A percentile compares a stretch with the other conserved stretches of the same genome.
phyloP scores from a whole-genome alignment of 306 rosid genomes.

The Cyclanthera cordifolia region DNA sequence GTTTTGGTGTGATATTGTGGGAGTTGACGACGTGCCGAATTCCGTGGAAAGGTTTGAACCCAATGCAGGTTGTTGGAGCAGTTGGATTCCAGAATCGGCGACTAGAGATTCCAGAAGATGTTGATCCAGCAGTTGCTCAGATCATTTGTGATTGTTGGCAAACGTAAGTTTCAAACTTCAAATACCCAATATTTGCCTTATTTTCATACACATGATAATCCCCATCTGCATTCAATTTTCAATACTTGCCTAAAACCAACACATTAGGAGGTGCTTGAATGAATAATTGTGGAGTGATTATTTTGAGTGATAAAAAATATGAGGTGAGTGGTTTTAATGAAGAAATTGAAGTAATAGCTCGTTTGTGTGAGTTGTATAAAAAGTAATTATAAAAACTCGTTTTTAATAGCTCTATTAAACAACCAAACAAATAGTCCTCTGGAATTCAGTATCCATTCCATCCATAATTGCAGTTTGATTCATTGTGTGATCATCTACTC shows the following conservation, averaged over 20 bases:
- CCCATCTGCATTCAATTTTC: background rate
- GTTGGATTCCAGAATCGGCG: conserved; percentile 97
- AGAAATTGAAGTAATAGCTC: too few species aligned
- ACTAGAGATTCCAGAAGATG: conserved; percentile 79
- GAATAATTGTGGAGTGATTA: too few species aligned
- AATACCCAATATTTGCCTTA: background rate
- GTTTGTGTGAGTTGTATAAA: too few species aligned
- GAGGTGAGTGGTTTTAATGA: too few species aligned
- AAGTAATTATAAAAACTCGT: too few species aligned
- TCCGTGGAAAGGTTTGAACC: conserved; percentile 98
- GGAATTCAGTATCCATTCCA: too few species aligned
- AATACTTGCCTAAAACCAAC: background rate
- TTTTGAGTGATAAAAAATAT: too few species aligned
- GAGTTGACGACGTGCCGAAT: conserved; percentile 58
- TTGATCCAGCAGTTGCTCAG: conserved; percentile 66
- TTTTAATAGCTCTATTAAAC: too few species aligned
- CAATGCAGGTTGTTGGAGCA: conserved; percentile 99
- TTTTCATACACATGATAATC: background rate
- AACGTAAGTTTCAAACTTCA: conserved; percentile 35
- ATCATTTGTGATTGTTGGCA: conserved; percentile 92
- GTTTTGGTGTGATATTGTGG: conserved; percentile 97
- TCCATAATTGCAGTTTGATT: background rate
- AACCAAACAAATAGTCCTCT: too few species aligned
- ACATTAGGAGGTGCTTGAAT: too few species aligned
- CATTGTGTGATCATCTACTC: background rate